These are phyloP conservation scores for Globisporangium emineosum DNA, from an alignment of 352 stramenopile species.

Conservation along the genomic window DNA sequence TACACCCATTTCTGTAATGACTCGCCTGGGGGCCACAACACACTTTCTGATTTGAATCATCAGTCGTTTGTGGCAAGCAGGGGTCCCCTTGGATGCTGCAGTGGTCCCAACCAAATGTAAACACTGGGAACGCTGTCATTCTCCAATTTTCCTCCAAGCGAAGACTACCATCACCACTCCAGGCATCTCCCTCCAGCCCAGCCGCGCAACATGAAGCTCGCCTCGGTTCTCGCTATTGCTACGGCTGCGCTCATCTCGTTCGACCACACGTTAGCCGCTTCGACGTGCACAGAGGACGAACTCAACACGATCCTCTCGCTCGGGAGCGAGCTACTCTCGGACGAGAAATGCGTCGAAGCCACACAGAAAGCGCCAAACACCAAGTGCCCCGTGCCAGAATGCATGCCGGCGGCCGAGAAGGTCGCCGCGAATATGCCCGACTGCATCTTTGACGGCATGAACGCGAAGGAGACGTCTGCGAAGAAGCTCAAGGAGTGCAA, in stretches of 20 bases:
- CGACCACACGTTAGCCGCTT: background rate
- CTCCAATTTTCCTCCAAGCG: background rate
- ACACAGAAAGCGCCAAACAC: background rate
- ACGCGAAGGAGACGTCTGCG: background rate
- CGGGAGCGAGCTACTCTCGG: background rate
- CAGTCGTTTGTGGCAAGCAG: too few species aligned
- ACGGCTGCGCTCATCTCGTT: background rate
- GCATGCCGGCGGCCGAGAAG: background rate
- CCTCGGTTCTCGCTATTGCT: background rate
- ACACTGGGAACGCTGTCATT: background rate
- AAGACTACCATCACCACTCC: too few species aligned
- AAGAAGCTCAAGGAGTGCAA: background rate
- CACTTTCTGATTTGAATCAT: too few species aligned
- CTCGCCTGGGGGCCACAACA: too few species aligned
- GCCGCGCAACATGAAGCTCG: background rate
- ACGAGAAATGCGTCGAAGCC: background rate
- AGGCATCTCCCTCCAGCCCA: too few species aligned
- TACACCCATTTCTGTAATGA: too few species aligned
- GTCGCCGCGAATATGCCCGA: background rate
- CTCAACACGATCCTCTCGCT: background rate
- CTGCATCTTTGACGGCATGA: background rate
- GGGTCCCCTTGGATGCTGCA: too few species aligned
- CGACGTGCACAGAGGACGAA: background rate
- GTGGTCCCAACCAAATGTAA: too few species aligned
- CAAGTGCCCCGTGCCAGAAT: background rate